phyloP scores from a whole-genome alignment of 176 grass and related monocot species.

The Musa schizocarpa region DNA sequence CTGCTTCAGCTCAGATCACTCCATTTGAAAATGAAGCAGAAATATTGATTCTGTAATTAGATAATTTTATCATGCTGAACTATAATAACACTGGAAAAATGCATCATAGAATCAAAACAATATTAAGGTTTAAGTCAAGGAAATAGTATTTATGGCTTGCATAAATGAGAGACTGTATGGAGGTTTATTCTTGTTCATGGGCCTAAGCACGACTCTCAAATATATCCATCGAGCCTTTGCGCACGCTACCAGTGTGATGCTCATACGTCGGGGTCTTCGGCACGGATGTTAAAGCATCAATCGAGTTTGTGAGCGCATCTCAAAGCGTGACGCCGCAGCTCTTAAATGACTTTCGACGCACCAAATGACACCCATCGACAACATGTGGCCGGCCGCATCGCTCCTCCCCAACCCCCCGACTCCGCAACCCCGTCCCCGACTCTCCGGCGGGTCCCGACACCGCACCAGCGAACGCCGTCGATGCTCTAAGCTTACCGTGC shows the following conservation, averaged over 20 bases:
- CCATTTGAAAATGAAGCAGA: too few relatives aligned
- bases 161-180: too few relatives aligned
- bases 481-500: neutral
- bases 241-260: neutral
- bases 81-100: too few relatives aligned
- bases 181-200: too few relatives aligned
- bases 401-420: slow-evolving; percentile 2
- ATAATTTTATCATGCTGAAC: too few relatives aligned
- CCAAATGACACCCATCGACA: neutral
- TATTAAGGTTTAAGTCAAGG: too few relatives aligned
- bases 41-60: too few relatives aligned
- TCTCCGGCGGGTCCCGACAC: slow-evolving; percentile 14
- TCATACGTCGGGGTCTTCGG: neutral
- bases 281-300: neutral
- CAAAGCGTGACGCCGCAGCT: neutral
- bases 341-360: neutral
- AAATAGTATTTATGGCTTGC: too few relatives aligned
- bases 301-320: neutral
- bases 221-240: too few relatives aligned
- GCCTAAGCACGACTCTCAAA: too few relatives aligned
- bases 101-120: too few relatives aligned
- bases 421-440: neutral
- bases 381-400: neutral
- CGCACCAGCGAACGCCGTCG: neutral
- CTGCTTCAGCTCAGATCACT: too few relatives aligned